Base-by-base conservation (phyloP, 768 basidiomycete species). In the Myochromella boudieri region DNA sequence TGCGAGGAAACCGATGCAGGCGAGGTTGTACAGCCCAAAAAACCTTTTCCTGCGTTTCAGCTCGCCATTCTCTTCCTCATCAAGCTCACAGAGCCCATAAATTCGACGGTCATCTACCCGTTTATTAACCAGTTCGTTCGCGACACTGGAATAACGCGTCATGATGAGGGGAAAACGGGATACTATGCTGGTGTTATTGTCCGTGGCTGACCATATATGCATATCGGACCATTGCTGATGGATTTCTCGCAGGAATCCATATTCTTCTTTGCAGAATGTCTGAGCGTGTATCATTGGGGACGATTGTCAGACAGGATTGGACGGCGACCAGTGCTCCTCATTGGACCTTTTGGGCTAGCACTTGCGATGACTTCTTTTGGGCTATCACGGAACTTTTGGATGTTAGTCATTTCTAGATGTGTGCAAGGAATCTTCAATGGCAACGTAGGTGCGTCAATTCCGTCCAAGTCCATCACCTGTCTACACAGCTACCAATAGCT, bases 151-250 rank as follows among this genome's bases (percentile, higher is more conserved):
- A 64, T 77, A 7, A 74, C 71, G 7, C 56, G 60, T 9, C 71
- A 71, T 2, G 69, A 76, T 27, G 74, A 76, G 60, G 56, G 34
- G 12, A 46, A 52, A 42, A 72, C 68, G 1, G 75, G 73, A 2
- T 77, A 76, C 53, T 77, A 72, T 54, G 75, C 73, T 47, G 75
- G 74, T 2, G 48, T 76, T 15, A 69, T 78, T 31, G 76, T 71
- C 44, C 53, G 67, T 57, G 2, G 15, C 29, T 57, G 1, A 15
- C 26, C 17, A 14, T 8, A 6, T 24, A 12, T 8, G 11, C 36
- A n/a, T 7, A 14, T 9, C 18, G 10, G 3, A 20, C 1, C 11
- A 6, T 15, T 3, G 2, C 6, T 46, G 14, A 33, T 27, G 28
- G 11, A 42, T 21, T 4, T 32, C 21, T 14, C 24, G 12, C 28